Conservation (phyloP, 2,329 filamentous ascomycete species). For the Pestalotiopsis sp. region DNA sequence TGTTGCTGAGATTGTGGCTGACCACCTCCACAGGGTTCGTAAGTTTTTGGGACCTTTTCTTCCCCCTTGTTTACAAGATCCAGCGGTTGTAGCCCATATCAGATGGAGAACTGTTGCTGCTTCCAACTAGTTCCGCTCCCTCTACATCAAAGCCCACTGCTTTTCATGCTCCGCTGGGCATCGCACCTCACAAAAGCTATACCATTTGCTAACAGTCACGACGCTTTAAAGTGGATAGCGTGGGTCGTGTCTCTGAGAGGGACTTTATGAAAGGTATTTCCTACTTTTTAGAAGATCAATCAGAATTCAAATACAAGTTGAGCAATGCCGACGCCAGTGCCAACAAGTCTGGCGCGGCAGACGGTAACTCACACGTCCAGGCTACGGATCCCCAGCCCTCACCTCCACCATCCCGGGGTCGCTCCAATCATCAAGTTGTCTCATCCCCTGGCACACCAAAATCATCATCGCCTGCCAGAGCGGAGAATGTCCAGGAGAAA, state of each 20-base stretch:
- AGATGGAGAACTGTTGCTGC: neutral
- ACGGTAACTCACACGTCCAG: conserved; percentile 12
- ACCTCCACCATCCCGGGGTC: conserved; percentile 15
- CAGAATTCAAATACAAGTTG: conserved; percentile 24
- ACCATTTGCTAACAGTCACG: conserved; percentile 8
- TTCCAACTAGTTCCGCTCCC: neutral
- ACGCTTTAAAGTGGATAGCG: conserved; percentile 18
- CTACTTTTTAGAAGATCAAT: conserved; percentile 24
- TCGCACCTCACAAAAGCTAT: neutral
- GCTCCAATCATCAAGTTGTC: neutral
- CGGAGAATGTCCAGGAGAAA: neutral
- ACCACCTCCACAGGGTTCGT: conserved; percentile 58
- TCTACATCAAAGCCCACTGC: too few species aligned
- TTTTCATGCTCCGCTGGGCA: neutral
- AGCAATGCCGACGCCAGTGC: conserved; percentile 18
- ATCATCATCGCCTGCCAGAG: neutral
- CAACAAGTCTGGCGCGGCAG: conserved; percentile 2
- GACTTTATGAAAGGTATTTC: conserved; percentile 26
- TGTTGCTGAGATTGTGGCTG: conserved; percentile 58
- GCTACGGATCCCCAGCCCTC: conserved; percentile 19
- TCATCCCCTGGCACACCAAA: neutral
- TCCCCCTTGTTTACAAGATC: neutral
- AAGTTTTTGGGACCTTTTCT: conserved; percentile 27
- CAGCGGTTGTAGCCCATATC: neutral
- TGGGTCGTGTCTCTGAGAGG: conserved; percentile 23